Base-by-base conservation (phyloP, 2,329 filamentous ascomycete species). In the Fusarium verrucosum region DNA sequence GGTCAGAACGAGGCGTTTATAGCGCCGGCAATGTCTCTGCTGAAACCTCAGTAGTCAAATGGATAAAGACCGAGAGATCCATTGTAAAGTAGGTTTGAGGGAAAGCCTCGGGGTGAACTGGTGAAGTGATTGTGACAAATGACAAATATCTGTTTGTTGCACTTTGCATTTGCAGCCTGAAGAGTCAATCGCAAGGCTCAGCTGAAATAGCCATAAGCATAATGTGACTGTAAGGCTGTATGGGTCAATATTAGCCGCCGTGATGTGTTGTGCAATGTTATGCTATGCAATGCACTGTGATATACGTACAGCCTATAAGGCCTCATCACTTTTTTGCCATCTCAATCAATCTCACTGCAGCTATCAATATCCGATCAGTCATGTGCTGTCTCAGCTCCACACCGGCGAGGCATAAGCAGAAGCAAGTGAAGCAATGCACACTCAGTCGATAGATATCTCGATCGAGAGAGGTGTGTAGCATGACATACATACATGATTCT, bases 11-110 rank as follows among this genome's bases (percentile, higher is more conserved):
- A 64, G 64, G 64, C 67, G 55, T 35, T 52, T 28, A 50, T 68
- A 64, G 66, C 64, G 66, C 59, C 67, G 67, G 66, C 65, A 62
- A 62, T 44, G 40, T 54, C 51, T 57, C 22, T 47, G 22, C 32
- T 44, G 30, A 38, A 50, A 50, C 10, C n/a, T 50, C 4, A 53
- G 32, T 36, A 52, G 19, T n/a, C 16, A 23, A 52, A 13, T n/a
- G 42, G 42, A 35, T 11, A n/a, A 32, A 16, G 47, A 32, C 25
- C 35, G 30, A 37, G 25, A 35, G 26, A 46, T 46, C 14, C 28
- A 26, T 44, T n/a, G 17, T 40, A 43, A 40, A 42, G 46, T 44
- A 43, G 33, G 32, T 38, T 38, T 60, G 44, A 50, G n/a, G n/a
- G n/a, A n/a, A n/a, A n/a, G n/a, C n/a, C n/a, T n/a, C n/a, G n/a